Conservation (phyloP, 2,329 filamentous ascomycete genomes). For the Aspergillus niger region DNA sequence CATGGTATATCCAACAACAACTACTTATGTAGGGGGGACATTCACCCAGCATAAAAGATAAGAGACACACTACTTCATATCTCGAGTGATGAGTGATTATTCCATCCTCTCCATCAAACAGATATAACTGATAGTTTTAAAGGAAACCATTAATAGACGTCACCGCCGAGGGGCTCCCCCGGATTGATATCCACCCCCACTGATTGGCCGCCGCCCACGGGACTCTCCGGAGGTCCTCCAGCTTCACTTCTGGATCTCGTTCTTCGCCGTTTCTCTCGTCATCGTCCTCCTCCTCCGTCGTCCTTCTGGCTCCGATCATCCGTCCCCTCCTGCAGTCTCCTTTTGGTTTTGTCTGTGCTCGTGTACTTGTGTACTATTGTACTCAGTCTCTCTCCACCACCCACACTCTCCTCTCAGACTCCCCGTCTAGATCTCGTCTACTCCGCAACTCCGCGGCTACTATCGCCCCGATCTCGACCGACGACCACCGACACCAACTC, state of each 20-base stretch:
- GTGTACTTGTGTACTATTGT: neutral
- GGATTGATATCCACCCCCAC: slow-evolving; percentile 16
- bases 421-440: slow-evolving; percentile 3
- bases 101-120: too few species aligned
- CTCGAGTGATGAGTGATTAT: too few species aligned
- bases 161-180: slow-evolving; percentile 11
- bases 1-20: too few species aligned
- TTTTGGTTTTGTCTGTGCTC: neutral
- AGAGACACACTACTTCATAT: too few species aligned
- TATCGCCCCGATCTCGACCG: slow-evolving; percentile 3
- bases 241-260: slow-evolving; percentile 7
- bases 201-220: slow-evolving; percentile 24
- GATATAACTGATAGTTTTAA: too few species aligned
- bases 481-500: neutral
- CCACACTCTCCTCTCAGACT: neutral
- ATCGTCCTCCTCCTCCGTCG: neutral
- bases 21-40: too few species aligned
- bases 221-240: slow-evolving; percentile 18
- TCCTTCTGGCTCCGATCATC: neutral
- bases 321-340: neutral
- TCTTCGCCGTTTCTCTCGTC: slow-evolving; percentile 6
- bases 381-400: neutral
- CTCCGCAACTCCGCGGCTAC: slow-evolving; percentile 10
- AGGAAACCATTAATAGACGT: slow-evolving; percentile 12
- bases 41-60: too few species aligned